Evolutionary conservation across 305 asterid species (phyloP).

Genomic region (Andrographis paniculata): DNA sequence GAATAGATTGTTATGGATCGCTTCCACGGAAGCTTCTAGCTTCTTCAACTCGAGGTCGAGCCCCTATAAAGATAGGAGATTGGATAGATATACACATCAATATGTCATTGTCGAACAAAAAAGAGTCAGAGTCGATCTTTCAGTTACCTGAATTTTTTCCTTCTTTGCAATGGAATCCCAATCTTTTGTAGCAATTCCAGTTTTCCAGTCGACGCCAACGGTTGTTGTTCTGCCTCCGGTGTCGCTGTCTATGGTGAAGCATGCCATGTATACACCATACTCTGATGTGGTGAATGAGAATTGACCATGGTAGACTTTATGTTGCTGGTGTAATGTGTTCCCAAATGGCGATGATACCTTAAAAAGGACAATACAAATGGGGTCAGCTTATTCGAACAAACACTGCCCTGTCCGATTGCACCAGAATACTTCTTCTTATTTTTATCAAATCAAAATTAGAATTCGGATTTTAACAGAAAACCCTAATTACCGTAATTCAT

Average conservation of each 20-base stretch:
- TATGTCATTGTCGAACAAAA: no score
- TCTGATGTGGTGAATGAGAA: slow-evolving; percentile 38
- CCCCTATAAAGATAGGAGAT: slow-evolving; percentile 26
- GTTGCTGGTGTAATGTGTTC: slow-evolving; percentile 22
- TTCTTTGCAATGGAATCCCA: slow-evolving; percentile 39
- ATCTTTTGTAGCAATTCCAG: slow-evolving; percentile 41
- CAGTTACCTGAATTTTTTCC: slow-evolving; percentile 9
- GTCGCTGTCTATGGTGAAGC: slow-evolving; percentile 23
- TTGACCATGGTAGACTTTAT: slow-evolving; percentile 23
- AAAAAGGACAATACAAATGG: no score
- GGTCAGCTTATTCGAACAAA: no score
- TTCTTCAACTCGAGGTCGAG: slow-evolving; percentile 46
- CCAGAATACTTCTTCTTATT: no score
- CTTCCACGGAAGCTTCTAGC: slow-evolving; percentile 32
- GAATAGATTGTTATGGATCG: slow-evolving; percentile 23
- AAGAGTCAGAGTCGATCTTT: no score
- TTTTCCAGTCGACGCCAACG: slow-evolving; percentile 41
- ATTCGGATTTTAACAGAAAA: no score
- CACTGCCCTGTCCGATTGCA: no score
- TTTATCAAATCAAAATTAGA: no score
- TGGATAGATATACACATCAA: neutral
- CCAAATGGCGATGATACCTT: slow-evolving; percentile 43
- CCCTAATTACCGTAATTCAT: no score
- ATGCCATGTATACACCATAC: slow-evolving; percentile 30
- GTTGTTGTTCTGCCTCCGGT: slow-evolving; percentile 20